Percentiles rank a stretch among this genome's conserved stretches.
phyloP scores from a whole-genome alignment of 176 grass and related monocot genomes.

The Oropetium thomaeum region DNA sequence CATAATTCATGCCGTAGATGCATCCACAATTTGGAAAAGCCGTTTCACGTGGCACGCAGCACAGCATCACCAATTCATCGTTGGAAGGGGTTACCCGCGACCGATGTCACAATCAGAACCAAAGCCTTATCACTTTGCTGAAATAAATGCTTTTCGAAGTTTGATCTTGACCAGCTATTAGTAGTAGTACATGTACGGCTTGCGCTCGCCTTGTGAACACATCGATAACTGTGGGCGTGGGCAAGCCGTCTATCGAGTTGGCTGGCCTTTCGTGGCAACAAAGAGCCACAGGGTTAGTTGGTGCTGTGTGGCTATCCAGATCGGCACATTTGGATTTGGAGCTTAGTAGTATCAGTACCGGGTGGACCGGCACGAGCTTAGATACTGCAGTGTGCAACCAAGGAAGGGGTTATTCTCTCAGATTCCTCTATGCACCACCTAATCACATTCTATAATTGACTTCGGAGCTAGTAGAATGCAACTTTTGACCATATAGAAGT shows the following conservation, averaged over 20 bases:
- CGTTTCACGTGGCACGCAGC: not conserved
- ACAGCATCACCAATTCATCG: too few species aligned
- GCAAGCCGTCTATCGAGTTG: not conserved
- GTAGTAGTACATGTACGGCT: too few species aligned
- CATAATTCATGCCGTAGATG: not conserved
- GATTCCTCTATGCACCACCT: not conserved
- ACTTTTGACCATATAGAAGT: too few species aligned
- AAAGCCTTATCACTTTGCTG: not conserved
- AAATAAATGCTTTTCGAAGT: not conserved
- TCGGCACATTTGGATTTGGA: not conserved
- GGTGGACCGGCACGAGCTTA: not conserved
- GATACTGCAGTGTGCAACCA: not conserved
- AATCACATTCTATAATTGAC: not conserved
- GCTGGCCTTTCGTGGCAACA: not conserved
- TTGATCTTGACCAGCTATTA: slow-evolving; percentile 1
- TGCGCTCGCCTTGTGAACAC: not conserved
- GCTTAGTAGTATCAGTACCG: not conserved
- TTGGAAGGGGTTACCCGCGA: not conserved
- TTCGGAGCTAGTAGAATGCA: not conserved
- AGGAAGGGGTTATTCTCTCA: not conserved
- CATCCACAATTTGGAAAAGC: not conserved
- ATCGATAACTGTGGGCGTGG: not conserved
- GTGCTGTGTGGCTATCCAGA: not conserved
- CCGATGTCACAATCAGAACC: not conserved
- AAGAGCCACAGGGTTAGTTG: not conserved